These are phyloP conservation scores for Elaphomyces granulatus DNA, from an alignment of 495 filamentous ascomycete species.

Conservation along the genomic window DNA sequence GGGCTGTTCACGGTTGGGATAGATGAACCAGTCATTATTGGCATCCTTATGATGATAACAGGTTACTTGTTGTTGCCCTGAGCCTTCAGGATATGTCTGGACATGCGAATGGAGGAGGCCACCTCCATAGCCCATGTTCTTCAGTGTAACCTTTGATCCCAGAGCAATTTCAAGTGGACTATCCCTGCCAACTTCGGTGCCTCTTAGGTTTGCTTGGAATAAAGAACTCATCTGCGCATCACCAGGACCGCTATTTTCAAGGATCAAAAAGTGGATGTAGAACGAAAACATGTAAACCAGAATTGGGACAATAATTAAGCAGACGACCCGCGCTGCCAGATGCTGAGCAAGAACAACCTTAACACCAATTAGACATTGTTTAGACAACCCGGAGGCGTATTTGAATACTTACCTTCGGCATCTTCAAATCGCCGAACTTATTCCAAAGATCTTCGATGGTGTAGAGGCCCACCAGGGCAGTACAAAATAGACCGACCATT, in stretches of 20 bases:
- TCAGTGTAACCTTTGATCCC: conserved; percentile 83
- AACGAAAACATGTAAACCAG: conserved; percentile 91
- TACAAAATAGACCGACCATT: conserved; percentile 91
- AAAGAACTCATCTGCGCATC: conserved; percentile 99
- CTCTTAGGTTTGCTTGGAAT: conserved; percentile 90
- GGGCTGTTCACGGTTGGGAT: conserved; percentile 62
- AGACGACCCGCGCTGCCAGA: conserved; percentile 62
- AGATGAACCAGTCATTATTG: conserved; percentile 99
- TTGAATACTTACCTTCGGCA: conserved; percentile 53
- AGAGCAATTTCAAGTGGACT: conserved; percentile 83
- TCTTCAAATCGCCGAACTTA: conserved; percentile 89
- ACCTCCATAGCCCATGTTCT: conserved; percentile 99
- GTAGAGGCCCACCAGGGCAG: conserved; percentile 87
- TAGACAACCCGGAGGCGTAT: no score
- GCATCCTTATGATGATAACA: conserved; percentile 99
- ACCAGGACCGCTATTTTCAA: conserved; percentile 88
- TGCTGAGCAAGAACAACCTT: conserved; percentile 63
- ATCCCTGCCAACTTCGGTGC: conserved; percentile 85
- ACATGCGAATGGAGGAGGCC: conserved; percentile 96
- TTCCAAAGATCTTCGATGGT: conserved; percentile 96
- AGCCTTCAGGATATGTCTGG: conserved; percentile 92
- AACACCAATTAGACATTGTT: no score
- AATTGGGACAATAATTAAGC: conserved; percentile 75
- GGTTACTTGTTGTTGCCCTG: conserved; percentile 87
- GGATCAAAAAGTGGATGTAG: conserved; percentile 78